Conservation (phyloP, 2,329 filamentous ascomycete genomes). For the Alternaria alternata region DNA sequence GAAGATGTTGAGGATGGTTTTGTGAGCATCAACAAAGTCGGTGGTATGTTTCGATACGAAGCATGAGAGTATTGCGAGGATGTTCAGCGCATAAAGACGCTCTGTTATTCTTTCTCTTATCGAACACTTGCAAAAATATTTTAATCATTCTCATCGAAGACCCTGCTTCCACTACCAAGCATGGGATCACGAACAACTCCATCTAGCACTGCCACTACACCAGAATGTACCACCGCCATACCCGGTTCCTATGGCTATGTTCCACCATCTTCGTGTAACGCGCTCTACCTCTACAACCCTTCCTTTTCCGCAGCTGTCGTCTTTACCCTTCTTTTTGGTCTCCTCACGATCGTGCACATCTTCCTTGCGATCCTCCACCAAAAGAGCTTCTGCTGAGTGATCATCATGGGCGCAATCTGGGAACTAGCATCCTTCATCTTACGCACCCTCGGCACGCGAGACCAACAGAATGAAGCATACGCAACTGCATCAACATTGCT, state of each 20-base stretch:
- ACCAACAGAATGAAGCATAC: neutral
- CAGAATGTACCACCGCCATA: neutral
- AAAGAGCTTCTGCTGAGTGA: neutral
- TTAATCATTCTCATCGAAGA: no score
- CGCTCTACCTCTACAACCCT: neutral
- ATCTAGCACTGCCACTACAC: neutral
- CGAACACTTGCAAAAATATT: neutral
- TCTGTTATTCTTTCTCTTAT: accelerated
- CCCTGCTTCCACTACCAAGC: neutral
- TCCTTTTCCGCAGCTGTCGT: neutral
- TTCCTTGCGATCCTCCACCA: neutral
- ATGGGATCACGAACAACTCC: neutral
- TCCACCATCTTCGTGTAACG: neutral
- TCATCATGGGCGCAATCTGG: neutral
- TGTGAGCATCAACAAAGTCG: accelerated
- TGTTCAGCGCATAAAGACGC: accelerated
- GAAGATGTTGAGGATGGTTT: neutral
- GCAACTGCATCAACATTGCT: neutral
- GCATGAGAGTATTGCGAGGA: accelerated
- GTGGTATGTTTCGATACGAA: neutral
- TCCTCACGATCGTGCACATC: neutral
- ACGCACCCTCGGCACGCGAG: neutral
- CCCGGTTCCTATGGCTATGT: neutral
- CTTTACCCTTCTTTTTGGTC: neutral
- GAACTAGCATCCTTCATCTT: neutral